A percentile compares a stretch with the other conserved stretches of the same genome.
These are phyloP conservation scores for Linderina pennispora DNA, from an alignment of 192 early-diverging fungal genomes.

Conservation along the genomic window DNA sequence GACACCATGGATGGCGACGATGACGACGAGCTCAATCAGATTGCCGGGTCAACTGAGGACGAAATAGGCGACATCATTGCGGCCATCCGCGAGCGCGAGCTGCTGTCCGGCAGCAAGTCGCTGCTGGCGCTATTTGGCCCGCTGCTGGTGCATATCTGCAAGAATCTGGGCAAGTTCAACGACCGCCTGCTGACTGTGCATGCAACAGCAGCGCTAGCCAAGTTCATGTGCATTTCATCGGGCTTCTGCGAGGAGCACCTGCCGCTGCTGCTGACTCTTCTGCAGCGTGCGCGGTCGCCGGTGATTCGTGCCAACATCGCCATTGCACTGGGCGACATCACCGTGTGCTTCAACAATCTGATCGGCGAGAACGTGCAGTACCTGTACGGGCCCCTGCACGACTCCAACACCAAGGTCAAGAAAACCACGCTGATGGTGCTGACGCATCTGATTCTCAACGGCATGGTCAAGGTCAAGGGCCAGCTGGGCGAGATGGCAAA, in stretches of 20 bases:
- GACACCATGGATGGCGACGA: conserved; percentile 21
- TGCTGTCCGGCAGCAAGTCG: conserved; percentile 74
- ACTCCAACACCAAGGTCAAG: conserved; percentile 75
- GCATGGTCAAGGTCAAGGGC: conserved; percentile 99
- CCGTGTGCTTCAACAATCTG: conserved; percentile 93
- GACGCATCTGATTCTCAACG: conserved; percentile 95
- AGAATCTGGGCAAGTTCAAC: conserved; percentile 72
- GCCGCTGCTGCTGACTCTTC: conserved; percentile 82
- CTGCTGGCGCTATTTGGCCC: conserved; percentile 78
- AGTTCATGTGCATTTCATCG: conserved; percentile 96
- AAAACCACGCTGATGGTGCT: conserved; percentile 99
- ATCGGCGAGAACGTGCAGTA: conserved; percentile 96
- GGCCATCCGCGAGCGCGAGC: conserved; percentile 84
- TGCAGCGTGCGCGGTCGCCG: conserved; percentile 78
- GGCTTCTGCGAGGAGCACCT: conserved; percentile 93
- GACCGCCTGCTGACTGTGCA: conserved; percentile 83
- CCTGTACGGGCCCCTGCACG: conserved; percentile 87
- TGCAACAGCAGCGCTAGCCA: conserved; percentile 81
- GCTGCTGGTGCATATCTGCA: conserved; percentile 74
- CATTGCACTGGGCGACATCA: conserved; percentile 97
- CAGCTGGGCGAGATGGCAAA: conserved; percentile 98
- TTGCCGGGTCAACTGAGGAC: conserved; percentile 90
- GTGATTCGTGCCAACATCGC: conserved; percentile 90
- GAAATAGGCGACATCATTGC: conserved; percentile 88
- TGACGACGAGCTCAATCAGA: conserved; percentile 89